Base-by-base conservation (phyloP, 257 asterid species). In the Solanum habrochaites region DNA sequence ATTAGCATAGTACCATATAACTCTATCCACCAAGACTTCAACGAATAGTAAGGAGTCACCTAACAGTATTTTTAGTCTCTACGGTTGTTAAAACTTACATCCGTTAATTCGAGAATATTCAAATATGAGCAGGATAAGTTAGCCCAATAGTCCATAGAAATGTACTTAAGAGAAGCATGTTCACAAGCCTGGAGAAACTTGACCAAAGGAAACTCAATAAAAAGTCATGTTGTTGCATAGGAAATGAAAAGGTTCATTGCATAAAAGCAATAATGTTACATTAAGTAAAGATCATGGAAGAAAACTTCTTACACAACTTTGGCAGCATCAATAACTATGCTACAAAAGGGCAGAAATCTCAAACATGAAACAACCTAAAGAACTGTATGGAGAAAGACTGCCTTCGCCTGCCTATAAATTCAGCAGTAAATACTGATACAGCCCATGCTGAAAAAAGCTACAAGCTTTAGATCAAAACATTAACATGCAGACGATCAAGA, bases 401-500 rank as follows among this genome's bases (percentile, higher is more conserved):
- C 27, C 16, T 67, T 67, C 23, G n/a, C 62, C 85, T 69, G 69
- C 49, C 83, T 82, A 83, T 83, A 82, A 75, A 86, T 92, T 92
- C 94, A 93, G 91, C 91, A 81, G 32, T 13, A n/a, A 10, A n/a
- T 75, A 40, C 60, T 29, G 80, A 72, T 72, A 72, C 47, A 0
- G 18, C 18, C 49, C 25, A 37, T 73, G 82, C 82, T 37, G 35
- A 75, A 75, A 75, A 35, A 75, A 11, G 35, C 69, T 3, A 49
- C 43, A 29, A 47, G 42, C 25, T 78, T 80, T 80, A 47, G 42
- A 47, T 47, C 43, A 80, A 32, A 32, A 47, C 85, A 47, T 10
- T 39, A 80, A 49, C 27, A 31, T 29, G 69, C 29, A 80, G 69
- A 52, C 18, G 35, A 73, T 29, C 69, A 80, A 27, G 27, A 15